Base-by-base conservation (phyloP, 495 filamentous ascomycete genomes). In the Barbatosphaeria neglecta region DNA sequence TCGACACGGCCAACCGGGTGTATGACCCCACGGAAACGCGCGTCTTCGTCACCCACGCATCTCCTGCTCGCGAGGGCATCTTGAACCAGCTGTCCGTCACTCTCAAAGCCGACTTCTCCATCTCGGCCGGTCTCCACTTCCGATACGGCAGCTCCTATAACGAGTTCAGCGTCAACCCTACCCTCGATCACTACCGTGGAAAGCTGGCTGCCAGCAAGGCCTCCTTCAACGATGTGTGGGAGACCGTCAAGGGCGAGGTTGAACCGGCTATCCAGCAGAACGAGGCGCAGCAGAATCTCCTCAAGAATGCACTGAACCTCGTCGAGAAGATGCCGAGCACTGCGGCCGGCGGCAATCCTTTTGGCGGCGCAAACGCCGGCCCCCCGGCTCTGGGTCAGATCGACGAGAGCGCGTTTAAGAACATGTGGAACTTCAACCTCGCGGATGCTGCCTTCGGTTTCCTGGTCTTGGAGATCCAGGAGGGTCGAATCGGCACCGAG, bases 351-450 rank as follows among this genome's bases (percentile, higher is more conserved):
- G 90, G 90, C 1, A 96, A 95, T 62, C 93, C 93, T 0, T 97
- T 97, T 58, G 92, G 93, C 47, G 92, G 92, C 8, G 83, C 85
- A 11, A 74, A 80, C 49, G 76, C 80, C n/a, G 82, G 83, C 16
- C 76, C 76, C 22, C 79, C 78, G 19, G 75, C 64, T 37, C 82
- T 81, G 50, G 90, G 92, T 17, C 87, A 93, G 55, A 87, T 99
- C 17, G 92, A 99, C 56, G 92, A 99, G 68, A 95, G 90, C 52
- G 92, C 92, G 0, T 99, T 99, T 73, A 99, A 99, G 73, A 99
- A 99, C 57, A 97, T 97, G 93, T 99, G 92, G 92, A 99, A 99
- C 67, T 99, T 99, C 70, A 99, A 99, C 62, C 67, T 99, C 42
- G 92, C 92, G 18, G 92, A 99, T 68, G 92, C 92, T 28, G 93